Conservation (phyloP, 2,329 filamentous ascomycete species). For the Microsporum canis region DNA sequence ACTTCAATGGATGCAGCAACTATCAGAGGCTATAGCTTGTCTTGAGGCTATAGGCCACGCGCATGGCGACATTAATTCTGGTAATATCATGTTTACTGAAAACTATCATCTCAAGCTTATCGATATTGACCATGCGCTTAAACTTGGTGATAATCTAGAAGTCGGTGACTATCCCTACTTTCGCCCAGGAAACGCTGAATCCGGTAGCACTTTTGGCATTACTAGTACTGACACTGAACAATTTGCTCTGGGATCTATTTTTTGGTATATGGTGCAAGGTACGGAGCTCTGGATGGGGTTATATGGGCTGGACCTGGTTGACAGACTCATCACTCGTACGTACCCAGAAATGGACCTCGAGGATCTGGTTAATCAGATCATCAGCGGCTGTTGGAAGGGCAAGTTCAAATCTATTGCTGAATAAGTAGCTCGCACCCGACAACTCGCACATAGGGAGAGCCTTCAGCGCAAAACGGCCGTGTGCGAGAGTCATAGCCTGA, state of each 20-base stretch:
- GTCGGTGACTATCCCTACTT: constrained; percentile 5
- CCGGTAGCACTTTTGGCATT: constrained; percentile 4
- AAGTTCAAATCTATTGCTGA: background rate
- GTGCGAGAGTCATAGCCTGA: too few relatives aligned
- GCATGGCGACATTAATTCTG: constrained; percentile 15
- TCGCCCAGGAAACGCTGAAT: background rate
- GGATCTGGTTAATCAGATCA: background rate
- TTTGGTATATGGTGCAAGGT: constrained; percentile 1
- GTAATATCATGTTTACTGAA: constrained; percentile 14
- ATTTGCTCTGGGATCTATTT: constrained; percentile 11
- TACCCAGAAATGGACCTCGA: background rate
- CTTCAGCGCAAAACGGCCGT: too few relatives aligned
- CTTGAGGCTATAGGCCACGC: constrained; percentile 13
- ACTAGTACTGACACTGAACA: constrained; percentile 9
- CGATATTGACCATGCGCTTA: constrained; percentile 13
- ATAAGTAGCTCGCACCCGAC: too few relatives aligned
- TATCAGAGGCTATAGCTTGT: constrained; percentile 13
- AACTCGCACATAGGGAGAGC: too few relatives aligned
- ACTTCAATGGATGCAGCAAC: constrained; percentile 2
- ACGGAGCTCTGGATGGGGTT: background rate
- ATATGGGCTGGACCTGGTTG: background rate
- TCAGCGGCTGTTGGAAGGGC: background rate
- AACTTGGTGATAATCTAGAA: background rate
- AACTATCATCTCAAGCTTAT: constrained; percentile 13
- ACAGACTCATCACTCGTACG: background rate